phyloP scores from a whole-genome alignment of 176 grass and related monocot genomes.

The Musa beccarii region DNA sequence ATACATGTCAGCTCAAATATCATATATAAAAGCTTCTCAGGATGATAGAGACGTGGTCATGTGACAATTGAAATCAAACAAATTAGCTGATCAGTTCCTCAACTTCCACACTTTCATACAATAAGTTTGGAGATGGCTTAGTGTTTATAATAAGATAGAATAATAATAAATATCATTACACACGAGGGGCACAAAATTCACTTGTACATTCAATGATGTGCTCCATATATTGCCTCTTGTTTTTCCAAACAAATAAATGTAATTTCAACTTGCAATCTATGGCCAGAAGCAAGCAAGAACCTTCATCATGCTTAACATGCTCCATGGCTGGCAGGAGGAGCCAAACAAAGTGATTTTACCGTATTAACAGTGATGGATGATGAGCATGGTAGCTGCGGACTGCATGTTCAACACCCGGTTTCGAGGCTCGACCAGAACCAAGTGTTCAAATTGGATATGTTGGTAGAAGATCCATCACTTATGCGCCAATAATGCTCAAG shows the following conservation, averaged over 20 bases:
- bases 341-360: background rate
- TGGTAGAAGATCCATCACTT: background rate
- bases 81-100: too few species aligned
- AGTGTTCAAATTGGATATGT: background rate
- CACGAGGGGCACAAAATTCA: background rate
- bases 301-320: background rate
- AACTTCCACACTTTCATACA: too few species aligned
- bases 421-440: background rate
- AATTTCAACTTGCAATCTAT: background rate
- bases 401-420: background rate
- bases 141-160: too few species aligned
- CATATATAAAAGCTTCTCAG: too few species aligned
- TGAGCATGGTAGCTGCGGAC: background rate
- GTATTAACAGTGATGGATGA: background rate
- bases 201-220: background rate
- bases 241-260: background rate
- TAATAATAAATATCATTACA: background rate
- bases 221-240: background rate
- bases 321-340: background rate
- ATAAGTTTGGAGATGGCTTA: too few species aligned
- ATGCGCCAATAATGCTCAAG: background rate
- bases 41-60: too few species aligned
- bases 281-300: background rate
- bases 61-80: too few species aligned
- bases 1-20: too few species aligned